Evolutionary conservation across 176 grass and related monocot genomes (phyloP).

Genomic region (Bothriochloa decipiens): DNA sequence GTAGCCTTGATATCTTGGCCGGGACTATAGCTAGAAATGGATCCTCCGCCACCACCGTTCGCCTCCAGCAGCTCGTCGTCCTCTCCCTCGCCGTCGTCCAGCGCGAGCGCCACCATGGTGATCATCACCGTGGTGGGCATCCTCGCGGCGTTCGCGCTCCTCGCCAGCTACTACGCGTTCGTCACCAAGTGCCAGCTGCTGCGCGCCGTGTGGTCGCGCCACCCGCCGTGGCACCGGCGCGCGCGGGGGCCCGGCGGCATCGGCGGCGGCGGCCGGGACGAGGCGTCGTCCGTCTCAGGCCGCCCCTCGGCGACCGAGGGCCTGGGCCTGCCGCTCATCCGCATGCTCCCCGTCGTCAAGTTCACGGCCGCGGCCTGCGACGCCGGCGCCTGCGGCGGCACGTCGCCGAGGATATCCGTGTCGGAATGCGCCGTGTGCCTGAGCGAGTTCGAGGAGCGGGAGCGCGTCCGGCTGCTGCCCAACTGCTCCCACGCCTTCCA

Average conservation of each 20-base stretch:
- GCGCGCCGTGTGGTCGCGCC: conserved; percentile 25
- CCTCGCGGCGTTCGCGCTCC: conserved; percentile 71
- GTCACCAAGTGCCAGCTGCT: conserved; percentile 70
- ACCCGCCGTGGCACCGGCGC: conserved; percentile 32
- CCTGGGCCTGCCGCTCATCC: conserved; percentile 62
- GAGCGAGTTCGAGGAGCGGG: conserved; percentile 74
- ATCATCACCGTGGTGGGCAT: conserved; percentile 81
- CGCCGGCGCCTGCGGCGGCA: background rate
- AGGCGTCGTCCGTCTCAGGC: background rate
- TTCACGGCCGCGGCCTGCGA: conserved; percentile 44
- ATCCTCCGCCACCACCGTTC: conserved; percentile 34
- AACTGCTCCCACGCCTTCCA: conserved; percentile 91
- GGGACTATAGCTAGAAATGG: conserved; percentile 37
- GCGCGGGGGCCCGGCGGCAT: background rate
- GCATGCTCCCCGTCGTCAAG: conserved; percentile 66
- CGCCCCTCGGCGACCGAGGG: conserved; percentile 30
- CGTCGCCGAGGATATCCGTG: conserved; percentile 37
- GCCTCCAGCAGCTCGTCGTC: background rate
- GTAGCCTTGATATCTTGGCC: conserved; percentile 3
- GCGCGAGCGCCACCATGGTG: conserved; percentile 68
- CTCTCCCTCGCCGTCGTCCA: conserved; percentile 10
- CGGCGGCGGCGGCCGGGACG: background rate
- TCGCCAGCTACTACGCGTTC: conserved; percentile 90
- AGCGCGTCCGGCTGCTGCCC: conserved; percentile 78
- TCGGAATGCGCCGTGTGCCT: conserved; percentile 90